Conservation (phyloP, 2,329 filamentous ascomycete genomes). For the Ophiocordyceps robertsii region DNA sequence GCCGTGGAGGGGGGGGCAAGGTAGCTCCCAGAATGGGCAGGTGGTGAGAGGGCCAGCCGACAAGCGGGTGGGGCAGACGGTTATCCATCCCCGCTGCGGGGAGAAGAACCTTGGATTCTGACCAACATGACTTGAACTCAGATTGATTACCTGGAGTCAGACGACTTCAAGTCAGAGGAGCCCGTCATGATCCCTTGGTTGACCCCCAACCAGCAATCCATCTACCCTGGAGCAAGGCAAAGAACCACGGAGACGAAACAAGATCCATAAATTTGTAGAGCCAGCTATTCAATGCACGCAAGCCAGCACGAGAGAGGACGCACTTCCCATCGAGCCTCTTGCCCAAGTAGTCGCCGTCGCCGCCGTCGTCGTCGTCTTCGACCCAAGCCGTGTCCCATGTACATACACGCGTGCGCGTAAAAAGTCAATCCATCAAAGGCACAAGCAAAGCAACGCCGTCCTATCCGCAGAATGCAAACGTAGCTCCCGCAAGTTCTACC, state of each 20-base stretch:
- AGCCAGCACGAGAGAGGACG: neutral
- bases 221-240: neutral
- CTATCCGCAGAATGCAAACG: neutral
- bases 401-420: neutral
- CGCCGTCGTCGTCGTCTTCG: neutral
- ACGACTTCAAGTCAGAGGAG: too few relatives aligned
- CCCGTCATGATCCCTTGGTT: too few relatives aligned
- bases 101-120: too few relatives aligned
- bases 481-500: neutral
- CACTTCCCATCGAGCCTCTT: neutral
- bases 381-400: neutral
- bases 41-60: too few relatives aligned
- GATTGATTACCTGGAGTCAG: too few relatives aligned
- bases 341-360: neutral
- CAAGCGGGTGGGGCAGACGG: too few relatives aligned
- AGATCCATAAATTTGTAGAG: neutral
- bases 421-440: neutral
- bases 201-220: too few relatives aligned
- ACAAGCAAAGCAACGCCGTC: conserved; percentile 5
- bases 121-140: too few relatives aligned
- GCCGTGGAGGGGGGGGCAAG: too few relatives aligned
- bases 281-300: neutral
- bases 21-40: neutral
- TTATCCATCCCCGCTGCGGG: too few relatives aligned
- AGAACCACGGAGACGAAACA: neutral